Evolutionary conservation across 768 basidiomycete genomes (phyloP).

Genomic region (Suillus americanus): DNA sequence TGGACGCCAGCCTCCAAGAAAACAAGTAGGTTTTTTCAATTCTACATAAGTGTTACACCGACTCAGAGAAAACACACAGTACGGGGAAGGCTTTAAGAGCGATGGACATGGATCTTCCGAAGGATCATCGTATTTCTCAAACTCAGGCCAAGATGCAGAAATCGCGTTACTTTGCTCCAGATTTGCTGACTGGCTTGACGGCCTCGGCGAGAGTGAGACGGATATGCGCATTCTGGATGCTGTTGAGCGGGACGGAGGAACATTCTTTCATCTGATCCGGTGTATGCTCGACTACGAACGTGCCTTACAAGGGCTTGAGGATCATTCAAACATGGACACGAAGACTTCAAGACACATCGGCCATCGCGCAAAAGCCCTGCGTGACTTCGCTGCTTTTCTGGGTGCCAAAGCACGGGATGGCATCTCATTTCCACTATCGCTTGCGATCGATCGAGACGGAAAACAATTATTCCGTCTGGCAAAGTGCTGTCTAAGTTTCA

Average conservation of each 20-base stretch:
- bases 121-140: neutral
- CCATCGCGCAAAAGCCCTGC: constrained; percentile 14
- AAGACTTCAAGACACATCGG: neutral
- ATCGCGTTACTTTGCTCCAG: neutral
- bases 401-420: constrained; percentile 11
- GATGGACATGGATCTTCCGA: neutral
- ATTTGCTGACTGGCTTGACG: neutral
- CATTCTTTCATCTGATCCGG: constrained; percentile 18
- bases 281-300: constrained; percentile 20
- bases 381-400: constrained; percentile 17
- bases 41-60: neutral
- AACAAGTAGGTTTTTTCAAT: neutral
- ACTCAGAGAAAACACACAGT: neutral
- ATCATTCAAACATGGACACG: neutral
- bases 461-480: constrained; percentile 20
- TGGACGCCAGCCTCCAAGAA: neutral
- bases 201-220: neutral
- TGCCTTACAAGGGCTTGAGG: constrained; percentile 12
- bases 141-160: neutral
- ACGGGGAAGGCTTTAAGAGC: neutral
- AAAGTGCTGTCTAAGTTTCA: constrained; percentile 21
- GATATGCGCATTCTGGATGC: constrained; percentile 9
- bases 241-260: constrained; percentile 22
- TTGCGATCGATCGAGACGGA: constrained; percentile 24
- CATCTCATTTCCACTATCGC: constrained; percentile 13